Evolutionary conservation across 768 basidiomycete genomes (phyloP).

Genomic region (Pisolithus albus): DNA sequence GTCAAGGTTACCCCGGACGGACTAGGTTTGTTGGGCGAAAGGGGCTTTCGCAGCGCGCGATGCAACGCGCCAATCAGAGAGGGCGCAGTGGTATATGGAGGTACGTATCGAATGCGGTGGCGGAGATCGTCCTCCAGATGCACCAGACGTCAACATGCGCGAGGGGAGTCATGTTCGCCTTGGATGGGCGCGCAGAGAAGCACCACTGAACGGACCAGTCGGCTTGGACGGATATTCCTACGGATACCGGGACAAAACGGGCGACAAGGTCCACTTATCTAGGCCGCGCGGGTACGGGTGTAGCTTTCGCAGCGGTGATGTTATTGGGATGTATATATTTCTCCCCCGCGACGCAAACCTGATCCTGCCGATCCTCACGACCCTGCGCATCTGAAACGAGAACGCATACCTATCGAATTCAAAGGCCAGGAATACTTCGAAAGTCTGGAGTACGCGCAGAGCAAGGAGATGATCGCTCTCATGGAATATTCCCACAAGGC

Average conservation of each 20-base stretch:
- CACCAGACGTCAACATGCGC: slow-evolving; percentile 38
- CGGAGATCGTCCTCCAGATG: slow-evolving; percentile 41
- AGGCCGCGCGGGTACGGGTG: slow-evolving; percentile 73
- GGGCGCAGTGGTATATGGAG: slow-evolving; percentile 94
- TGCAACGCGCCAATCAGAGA: slow-evolving; percentile 85
- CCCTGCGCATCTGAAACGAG: slow-evolving; percentile 77
- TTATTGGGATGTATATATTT: slow-evolving; percentile 89
- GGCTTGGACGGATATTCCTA: slow-evolving; percentile 95
- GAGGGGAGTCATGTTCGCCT: slow-evolving; percentile 82
- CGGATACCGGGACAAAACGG: slow-evolving; percentile 83
- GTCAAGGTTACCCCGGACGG: slow-evolving; percentile 77
- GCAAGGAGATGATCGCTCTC: slow-evolving; percentile 88
- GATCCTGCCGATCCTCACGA: slow-evolving; percentile 62
- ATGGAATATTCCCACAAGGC: slow-evolving; percentile 70
- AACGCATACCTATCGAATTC: slow-evolving; percentile 89
- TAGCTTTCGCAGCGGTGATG: slow-evolving; percentile 73
- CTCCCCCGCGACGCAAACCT: slow-evolving; percentile 65
- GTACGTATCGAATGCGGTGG: slow-evolving; percentile 72
- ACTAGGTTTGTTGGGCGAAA: slow-evolving; percentile 66
- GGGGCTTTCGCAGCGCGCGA: slow-evolving; percentile 86
- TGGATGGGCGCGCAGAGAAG: slow-evolving; percentile 90
- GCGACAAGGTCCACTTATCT: slow-evolving; percentile 85
- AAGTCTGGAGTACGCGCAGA: slow-evolving; percentile 77
- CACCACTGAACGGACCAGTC: slow-evolving; percentile 86
- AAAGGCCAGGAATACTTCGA: slow-evolving; percentile 98